phyloP scores from a whole-genome alignment of 2,329 filamentous ascomycete species.

The Fusarium mundagurra region DNA sequence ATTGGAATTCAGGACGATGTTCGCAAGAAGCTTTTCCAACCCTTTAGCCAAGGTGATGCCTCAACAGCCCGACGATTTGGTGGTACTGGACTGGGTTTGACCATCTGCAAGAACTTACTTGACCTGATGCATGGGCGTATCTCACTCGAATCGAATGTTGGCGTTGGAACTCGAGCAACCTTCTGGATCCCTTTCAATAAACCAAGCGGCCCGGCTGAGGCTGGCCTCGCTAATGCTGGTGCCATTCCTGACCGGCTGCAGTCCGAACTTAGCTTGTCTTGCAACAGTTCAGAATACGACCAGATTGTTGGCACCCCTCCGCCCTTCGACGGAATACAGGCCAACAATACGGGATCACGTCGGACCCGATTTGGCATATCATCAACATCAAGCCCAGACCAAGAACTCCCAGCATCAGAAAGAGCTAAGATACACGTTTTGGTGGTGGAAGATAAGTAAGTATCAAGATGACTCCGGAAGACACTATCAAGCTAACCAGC shows the following conservation, averaged over 20 bases:
- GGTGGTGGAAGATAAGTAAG: conserved; percentile 83
- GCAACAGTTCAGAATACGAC: conserved; percentile 72
- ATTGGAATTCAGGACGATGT: conserved; percentile 86
- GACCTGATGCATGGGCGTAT: conserved; percentile 85
- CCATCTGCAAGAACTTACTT: conserved; percentile 83
- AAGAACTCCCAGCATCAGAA: conserved; percentile 64
- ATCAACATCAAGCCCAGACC: conserved; percentile 50
- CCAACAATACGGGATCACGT: conserved; percentile 37
- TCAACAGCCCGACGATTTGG: conserved; percentile 83
- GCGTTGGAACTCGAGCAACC: conserved; percentile 75
- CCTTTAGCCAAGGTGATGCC: conserved; percentile 84
- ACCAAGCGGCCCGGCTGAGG: conserved; percentile 60
- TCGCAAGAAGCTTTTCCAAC: conserved; percentile 76
- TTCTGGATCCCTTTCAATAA: conserved; percentile 84
- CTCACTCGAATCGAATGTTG: conserved; percentile 71
- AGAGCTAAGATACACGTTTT: conserved; percentile 74
- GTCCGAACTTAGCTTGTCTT: conserved; percentile 71
- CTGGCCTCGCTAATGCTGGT: conserved; percentile 68
- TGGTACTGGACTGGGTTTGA: conserved; percentile 80
- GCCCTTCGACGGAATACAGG: conserved; percentile 41
- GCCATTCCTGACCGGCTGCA: conserved; percentile 74
- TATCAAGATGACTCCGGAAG: conserved; percentile 14
- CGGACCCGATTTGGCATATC: conserved; percentile 49
- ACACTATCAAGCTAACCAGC: conserved; percentile 25
- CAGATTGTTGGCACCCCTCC: conserved; percentile 54